Evolutionary conservation across 768 basidiomycete genomes (phyloP).

Genomic region (Dacryopinax primogenitus): DNA sequence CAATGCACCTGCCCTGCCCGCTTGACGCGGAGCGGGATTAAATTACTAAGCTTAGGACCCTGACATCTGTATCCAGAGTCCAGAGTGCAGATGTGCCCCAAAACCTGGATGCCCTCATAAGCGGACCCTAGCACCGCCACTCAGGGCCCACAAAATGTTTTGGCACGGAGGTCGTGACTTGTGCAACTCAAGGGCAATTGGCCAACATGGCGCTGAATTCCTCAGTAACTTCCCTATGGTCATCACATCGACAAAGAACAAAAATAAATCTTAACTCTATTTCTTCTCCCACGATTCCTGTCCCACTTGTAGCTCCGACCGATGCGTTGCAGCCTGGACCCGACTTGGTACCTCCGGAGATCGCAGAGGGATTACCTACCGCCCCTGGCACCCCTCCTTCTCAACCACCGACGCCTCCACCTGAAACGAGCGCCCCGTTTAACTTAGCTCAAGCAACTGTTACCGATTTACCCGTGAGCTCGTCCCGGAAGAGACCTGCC

Average conservation of each 20-base stretch:
- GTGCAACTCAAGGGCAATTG: no score
- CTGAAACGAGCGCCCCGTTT: not conserved
- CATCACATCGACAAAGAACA: conserved; percentile 6
- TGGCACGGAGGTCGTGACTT: no score
- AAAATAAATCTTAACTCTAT: conserved; percentile 3
- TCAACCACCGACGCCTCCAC: not conserved
- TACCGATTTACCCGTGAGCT: not conserved
- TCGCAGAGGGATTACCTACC: not conserved
- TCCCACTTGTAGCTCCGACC: not conserved
- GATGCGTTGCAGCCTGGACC: not conserved
- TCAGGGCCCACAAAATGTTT: not conserved
- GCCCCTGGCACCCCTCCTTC: not conserved
- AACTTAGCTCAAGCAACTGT: not conserved
- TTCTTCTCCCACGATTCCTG: not conserved
- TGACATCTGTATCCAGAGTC: no score
- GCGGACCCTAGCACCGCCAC: conserved; percentile 5
- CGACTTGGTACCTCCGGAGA: not conserved
- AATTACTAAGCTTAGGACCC: no score
- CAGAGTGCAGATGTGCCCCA: no score
- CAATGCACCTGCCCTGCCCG: no score
- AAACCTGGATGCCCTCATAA: no score
- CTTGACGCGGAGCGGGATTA: no score
- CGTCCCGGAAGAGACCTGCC: not conserved
- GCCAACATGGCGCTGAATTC: not conserved
- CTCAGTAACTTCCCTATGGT: not conserved